phyloP scores from a whole-genome alignment of 2,329 filamentous ascomycete genomes.

The Penicillium sp. region DNA sequence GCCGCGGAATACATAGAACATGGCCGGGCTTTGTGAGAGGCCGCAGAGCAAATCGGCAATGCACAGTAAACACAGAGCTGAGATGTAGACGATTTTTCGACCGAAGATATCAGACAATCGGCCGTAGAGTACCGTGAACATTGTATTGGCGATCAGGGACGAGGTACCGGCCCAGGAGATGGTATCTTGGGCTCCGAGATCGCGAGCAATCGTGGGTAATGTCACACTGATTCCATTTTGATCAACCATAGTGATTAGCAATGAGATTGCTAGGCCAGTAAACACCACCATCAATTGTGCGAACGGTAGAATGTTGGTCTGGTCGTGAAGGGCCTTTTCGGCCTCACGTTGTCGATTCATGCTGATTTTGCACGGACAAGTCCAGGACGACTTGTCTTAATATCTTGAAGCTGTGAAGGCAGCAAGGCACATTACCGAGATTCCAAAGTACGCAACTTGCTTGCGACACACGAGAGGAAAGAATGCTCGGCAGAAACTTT shows the following conservation, averaged over 20 bases:
- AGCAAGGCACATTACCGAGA: not conserved
- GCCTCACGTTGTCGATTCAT: slow-evolving; percentile 39
- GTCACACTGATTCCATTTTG: slow-evolving; percentile 57
- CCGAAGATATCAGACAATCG: slow-evolving; percentile 62
- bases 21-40: slow-evolving; percentile 54
- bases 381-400: not conserved
- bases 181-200: slow-evolving; percentile 44
- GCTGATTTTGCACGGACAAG: not conserved
- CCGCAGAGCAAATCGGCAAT: slow-evolving; percentile 61
- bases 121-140: slow-evolving; percentile 65
- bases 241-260: slow-evolving; percentile 58
- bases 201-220: slow-evolving; percentile 53
- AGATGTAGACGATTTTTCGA: slow-evolving; percentile 58
- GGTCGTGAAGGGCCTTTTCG: slow-evolving; percentile 52
- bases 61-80: slow-evolving; percentile 52
- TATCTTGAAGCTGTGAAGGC: not conserved
- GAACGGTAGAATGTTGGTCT: slow-evolving; percentile 57
- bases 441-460: not conserved
- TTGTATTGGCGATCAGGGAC: slow-evolving; percentile 65
- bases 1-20: slow-evolving; percentile 62
- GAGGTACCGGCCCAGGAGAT: slow-evolving; percentile 72
- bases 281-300: slow-evolving; percentile 51
- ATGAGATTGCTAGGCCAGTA: slow-evolving; percentile 50
- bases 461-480: not conserved
- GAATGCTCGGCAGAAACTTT: slow-evolving; percentile 7